Conservation (phyloP, 495 filamentous ascomycete species). For the Penicillium odoratum region DNA sequence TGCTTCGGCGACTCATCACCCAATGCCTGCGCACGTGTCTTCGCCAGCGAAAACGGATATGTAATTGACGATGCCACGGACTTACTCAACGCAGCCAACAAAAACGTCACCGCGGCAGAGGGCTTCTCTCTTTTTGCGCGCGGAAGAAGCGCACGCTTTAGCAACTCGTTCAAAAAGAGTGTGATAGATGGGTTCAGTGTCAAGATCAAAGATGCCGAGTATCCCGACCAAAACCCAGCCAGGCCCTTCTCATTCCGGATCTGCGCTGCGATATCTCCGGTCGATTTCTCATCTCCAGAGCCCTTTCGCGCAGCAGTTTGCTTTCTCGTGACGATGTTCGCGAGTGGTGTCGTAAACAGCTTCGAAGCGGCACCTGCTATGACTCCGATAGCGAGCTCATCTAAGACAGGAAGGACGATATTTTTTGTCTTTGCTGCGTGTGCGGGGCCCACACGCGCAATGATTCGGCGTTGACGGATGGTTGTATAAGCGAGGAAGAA, state of each 20-base stretch:
- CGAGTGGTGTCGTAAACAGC: conserved; percentile 75
- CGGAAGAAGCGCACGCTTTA: conserved; percentile 60
- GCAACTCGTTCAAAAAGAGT: conserved; percentile 74
- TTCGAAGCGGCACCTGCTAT: conserved; percentile 76
- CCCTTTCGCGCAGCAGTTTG: conserved; percentile 60
- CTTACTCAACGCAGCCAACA: conserved; percentile 81
- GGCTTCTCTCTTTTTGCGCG: conserved; percentile 52
- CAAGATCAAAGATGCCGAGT: conserved; percentile 75
- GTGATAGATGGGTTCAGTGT: conserved; percentile 87
- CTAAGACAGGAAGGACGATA: conserved; percentile 57
- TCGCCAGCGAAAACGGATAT: conserved; percentile 84
- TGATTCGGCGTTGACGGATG: conserved; percentile 61
- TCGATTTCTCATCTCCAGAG: conserved; percentile 18
- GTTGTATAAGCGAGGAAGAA: conserved; percentile 84
- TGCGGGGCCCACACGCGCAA: conserved; percentile 32
- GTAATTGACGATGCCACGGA: conserved; percentile 75
- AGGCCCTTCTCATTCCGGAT: conserved; percentile 74
- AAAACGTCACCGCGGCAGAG: conserved; percentile 56
- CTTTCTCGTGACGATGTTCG: conserved; percentile 80
- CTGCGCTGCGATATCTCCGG: conserved; percentile 59
- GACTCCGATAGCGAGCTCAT: conserved; percentile 77
- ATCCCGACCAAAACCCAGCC: conserved; percentile 85
- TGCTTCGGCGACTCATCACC: conserved; percentile 1
- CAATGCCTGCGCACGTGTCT: conserved; percentile 68
- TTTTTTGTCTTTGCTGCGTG: conserved; percentile 44